Evolutionary conservation across 2,329 filamentous ascomycete genomes (phyloP).

Genomic region (Biscogniauxia marginata): DNA sequence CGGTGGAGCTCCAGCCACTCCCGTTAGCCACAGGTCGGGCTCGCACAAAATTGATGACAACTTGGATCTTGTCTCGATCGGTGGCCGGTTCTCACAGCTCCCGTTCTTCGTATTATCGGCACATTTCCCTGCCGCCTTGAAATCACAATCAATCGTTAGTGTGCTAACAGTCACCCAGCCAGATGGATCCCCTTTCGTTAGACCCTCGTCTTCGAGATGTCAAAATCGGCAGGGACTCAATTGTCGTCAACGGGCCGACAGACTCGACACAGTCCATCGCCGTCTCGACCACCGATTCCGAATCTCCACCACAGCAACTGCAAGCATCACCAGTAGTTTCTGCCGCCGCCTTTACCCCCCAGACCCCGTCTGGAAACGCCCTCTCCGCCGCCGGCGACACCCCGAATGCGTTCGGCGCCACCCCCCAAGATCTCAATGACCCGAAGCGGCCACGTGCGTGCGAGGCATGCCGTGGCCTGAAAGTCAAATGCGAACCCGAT

Average conservation of each 20-base stretch:
- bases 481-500: slow-evolving; percentile 84
- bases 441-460: slow-evolving; percentile 70
- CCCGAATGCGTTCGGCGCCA: slow-evolving; percentile 13
- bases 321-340: slow-evolving; percentile 15
- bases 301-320: slow-evolving; percentile 3
- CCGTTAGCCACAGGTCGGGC: too few relatives aligned
- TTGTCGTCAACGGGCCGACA: slow-evolving; percentile 21
- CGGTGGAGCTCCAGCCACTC: too few relatives aligned
- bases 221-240: slow-evolving; percentile 24
- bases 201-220: slow-evolving; percentile 29
- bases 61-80: not conserved
- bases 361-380: slow-evolving; percentile 18
- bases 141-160: not conserved
- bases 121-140: not conserved
- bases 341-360: slow-evolving; percentile 18
- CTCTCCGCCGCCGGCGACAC: slow-evolving; percentile 16
- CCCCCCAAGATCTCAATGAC: slow-evolving; percentile 41
- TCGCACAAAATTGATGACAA: too few relatives aligned
- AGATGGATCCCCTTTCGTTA: slow-evolving; percentile 30
- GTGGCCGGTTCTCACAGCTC: slow-evolving; percentile 2
- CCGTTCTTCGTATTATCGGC: slow-evolving; percentile 1
- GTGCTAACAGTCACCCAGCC: slow-evolving; percentile 5
- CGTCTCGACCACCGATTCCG: slow-evolving; percentile 1
- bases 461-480: slow-evolving; percentile 72
- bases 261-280: slow-evolving; percentile 3